Base-by-base conservation (phyloP, 495 filamentous ascomycete species). In the Melanomma pulvis-pyrius region DNA sequence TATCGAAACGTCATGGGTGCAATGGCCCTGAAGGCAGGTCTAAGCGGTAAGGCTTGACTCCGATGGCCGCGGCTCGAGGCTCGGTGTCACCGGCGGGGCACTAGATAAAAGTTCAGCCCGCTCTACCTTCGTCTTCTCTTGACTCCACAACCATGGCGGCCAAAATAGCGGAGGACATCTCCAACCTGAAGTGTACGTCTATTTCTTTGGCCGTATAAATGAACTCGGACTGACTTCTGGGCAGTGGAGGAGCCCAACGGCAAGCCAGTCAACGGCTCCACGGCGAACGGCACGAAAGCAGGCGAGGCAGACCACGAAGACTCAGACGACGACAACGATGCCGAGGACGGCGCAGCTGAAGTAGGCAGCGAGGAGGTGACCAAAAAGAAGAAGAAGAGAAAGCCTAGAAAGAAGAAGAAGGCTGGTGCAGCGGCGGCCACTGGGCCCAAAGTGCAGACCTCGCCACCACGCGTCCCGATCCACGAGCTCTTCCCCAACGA, bases 381-480 rank as follows among this genome's bases (percentile, higher is more conserved):
- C 15, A 63, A 67, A 22, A 61, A 71, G 60, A 69, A 62, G 25
- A 83, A 83, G 71, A 85, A 85, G 72, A 84, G 83, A 74, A 84
- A 82, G 69, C 77, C 78, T 54, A 83, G 78, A 71, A 82, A 80
- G 49, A 85, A 84, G 76, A 81, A 80, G 78, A 81, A 79, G 63
- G 67, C 67, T 24, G 77, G 75, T 68, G 75, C 68, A 47, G 76
- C 75, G 63, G 71, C 72, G 41, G 71, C 53, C 9, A 70, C 54
- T 12, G 69, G 59, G 30, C 64, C 65, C 50, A 74, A 76, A 48
- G 77, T 78, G 49, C 86, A 88, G 69, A 79, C 82, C 6, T 80
- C 74, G 3, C 86, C 86, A 30, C 86, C 86, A 1, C 77, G 83
- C 29, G 75, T 86, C 5, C 82, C 80, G 1, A 53, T 88, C 17